Base-by-base conservation (phyloP, 2,329 filamentous ascomycete species). In the Penicillium psychrosexuale region DNA sequence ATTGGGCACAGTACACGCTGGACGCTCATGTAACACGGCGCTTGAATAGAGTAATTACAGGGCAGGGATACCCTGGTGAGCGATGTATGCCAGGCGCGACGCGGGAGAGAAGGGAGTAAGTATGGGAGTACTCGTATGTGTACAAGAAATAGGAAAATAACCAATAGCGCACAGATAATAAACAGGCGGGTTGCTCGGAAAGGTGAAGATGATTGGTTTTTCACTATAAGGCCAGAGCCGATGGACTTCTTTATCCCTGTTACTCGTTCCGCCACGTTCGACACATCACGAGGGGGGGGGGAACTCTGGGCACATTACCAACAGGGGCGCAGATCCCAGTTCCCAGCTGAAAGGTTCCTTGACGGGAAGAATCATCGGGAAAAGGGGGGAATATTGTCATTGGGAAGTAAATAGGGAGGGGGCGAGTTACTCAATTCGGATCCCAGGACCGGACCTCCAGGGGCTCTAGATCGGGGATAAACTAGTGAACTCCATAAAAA, bases 261-360 rank as follows among this genome's bases (percentile, higher is more conserved):
- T 55, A 52, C 61, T 57, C 52, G 47, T 58, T 63, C 66, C 61
- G 65, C 63, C 67, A 69, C 67, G 66, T 64, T 68, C 58, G 61
- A 65, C 61, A 65, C 61, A 67, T 67, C 63, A 69, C 61, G 66
- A 61, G 19, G 19, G 19, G 53, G 51, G 28, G 33, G 53, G 53
- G 52, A 57, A 39, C 36, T 51, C 48, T 56, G 43, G 59, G 43
- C 38, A 33, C 33, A 53, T 62, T 59, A 36, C 49, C 57, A 61
- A 63, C 37, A 31, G 47, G 50, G 34, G 55, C 52, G 47, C 39
- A 19, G 33, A 53, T 57, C 56, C 57, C 42, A 47, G 56, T 56
- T 45, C n/a, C 53, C 55, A 56, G 22, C 47, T 61, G 56, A 57
- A 42, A 59, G 13, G 13, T 17, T 38, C 48, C 61, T 61, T 61